A percentile compares a stretch with the other conserved stretches of the same genome.
Conservation (phyloP, 257 asterid species). For the Asclepias syriaca region DNA sequence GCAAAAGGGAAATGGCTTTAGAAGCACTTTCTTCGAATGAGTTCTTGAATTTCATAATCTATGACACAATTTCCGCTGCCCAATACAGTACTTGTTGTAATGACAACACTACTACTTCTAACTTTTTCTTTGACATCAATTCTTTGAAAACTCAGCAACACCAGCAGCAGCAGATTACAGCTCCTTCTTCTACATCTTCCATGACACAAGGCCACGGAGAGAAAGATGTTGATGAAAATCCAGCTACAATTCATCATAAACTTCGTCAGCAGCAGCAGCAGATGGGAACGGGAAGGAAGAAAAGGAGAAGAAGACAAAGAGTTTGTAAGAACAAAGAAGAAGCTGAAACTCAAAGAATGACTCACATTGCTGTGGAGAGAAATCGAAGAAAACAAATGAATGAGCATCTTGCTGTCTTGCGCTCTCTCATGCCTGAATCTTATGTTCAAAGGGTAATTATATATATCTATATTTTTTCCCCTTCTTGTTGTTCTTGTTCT, state of each 20-base stretch:
- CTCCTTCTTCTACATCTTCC: conserved; percentile 20
- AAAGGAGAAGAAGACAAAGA: conserved; percentile 65
- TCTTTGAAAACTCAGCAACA: not conserved
- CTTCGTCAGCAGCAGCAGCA: not conserved
- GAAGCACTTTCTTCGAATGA: conserved; percentile 77
- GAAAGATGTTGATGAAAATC: too few relatives aligned
- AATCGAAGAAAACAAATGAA: conserved; percentile 91
- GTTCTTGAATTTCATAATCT: conserved; percentile 71
- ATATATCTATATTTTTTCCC: too few relatives aligned
- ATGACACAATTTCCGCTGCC: conserved; percentile 39
- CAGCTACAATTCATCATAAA: too few relatives aligned
- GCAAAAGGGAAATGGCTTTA: conserved; percentile 45
- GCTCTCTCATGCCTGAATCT: conserved; percentile 95
- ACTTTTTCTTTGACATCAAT: conserved; percentile 1
- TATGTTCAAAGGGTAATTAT: conserved; percentile 72
- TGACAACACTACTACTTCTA: conserved; percentile 15
- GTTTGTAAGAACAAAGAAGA: conserved; percentile 82
- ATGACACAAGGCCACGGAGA: conserved; percentile 3
- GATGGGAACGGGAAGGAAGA: conserved; percentile 47
- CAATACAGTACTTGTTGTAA: conserved; percentile 24
- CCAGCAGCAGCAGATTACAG: not conserved
- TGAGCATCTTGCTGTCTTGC: conserved; percentile 80
- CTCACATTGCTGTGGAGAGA: conserved; percentile 96
- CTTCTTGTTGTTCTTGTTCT: not conserved
- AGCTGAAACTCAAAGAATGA: conserved; percentile 92